These are phyloP conservation scores for Camellia granthamiana DNA, from an alignment of 148 eudicot genomes.

Conservation along the genomic window DNA sequence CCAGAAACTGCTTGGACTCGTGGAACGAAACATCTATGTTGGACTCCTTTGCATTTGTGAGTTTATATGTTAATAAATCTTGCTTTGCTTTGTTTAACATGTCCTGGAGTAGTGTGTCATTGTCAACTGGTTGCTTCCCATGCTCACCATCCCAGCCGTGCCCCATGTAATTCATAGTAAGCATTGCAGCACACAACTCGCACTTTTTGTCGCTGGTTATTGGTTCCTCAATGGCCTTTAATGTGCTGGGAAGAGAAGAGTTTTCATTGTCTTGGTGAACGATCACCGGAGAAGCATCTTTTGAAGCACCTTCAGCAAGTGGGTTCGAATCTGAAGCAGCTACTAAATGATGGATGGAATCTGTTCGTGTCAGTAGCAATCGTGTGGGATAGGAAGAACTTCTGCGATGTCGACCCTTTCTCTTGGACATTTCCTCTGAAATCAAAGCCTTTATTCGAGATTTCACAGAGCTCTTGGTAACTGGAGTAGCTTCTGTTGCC, in stretches of 20 bases:
- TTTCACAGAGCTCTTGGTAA: conserved; percentile 53
- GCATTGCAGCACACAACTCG: conserved; percentile 35
- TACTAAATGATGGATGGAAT: conserved; percentile 21
- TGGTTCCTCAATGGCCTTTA: background rate
- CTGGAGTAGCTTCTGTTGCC: conserved; percentile 14
- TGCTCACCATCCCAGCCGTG: conserved; percentile 9
- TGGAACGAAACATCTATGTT: conserved; percentile 34
- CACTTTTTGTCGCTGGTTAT: conserved; percentile 18
- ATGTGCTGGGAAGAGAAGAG: conserved; percentile 8
- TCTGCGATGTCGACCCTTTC: conserved; percentile 53
- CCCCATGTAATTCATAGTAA: conserved; percentile 20
- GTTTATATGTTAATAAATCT: background rate
- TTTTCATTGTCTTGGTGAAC: conserved; percentile 3
- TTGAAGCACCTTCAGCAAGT: background rate
- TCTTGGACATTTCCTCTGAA: conserved; percentile 47
- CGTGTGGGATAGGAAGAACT: conserved; percentile 52
- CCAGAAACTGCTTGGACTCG: conserved; percentile 46
- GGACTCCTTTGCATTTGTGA: conserved; percentile 16
- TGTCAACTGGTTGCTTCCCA: conserved; percentile 12
- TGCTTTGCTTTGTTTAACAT: conserved; percentile 12
- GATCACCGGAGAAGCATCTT: background rate
- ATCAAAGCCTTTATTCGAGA: conserved; percentile 54
- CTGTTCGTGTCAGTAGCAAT: conserved; percentile 20
- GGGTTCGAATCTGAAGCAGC: background rate
- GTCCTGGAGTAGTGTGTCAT: conserved; percentile 27